These are phyloP conservation scores for Sordariomycetes sp. DNA, from an alignment of 2,329 filamentous ascomycete genomes.

Conservation along the genomic window DNA sequence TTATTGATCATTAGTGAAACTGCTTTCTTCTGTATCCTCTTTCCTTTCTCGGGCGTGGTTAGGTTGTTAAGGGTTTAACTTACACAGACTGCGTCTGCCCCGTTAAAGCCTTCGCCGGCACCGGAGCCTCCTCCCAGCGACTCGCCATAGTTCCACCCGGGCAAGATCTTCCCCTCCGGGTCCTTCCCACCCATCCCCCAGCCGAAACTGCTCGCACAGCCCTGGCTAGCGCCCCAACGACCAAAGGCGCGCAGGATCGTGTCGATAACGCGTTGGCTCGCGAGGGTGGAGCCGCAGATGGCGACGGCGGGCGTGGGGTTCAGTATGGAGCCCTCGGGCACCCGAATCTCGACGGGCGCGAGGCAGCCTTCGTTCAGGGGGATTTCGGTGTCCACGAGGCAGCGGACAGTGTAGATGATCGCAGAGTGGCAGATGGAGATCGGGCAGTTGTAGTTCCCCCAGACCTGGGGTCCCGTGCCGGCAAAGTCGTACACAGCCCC, in stretches of 20 bases:
- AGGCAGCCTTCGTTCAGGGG: conserved; percentile 77
- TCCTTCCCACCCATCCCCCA: conserved; percentile 57
- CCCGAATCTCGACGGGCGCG: conserved; percentile 62
- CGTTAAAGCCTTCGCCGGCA: conserved; percentile 46
- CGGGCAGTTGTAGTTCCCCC: conserved; percentile 72
- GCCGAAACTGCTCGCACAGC: conserved; percentile 75
- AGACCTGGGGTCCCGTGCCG: conserved; percentile 71
- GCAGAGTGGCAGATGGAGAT: conserved; percentile 74
- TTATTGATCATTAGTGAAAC: neutral
- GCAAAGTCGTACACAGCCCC: conserved; percentile 73
- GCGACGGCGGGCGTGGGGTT: conserved; percentile 67
- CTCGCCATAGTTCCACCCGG: conserved; percentile 43
- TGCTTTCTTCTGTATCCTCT: neutral
- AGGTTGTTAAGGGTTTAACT: neutral
- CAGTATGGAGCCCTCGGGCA: conserved; percentile 62
- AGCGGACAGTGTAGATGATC: conserved; percentile 76
- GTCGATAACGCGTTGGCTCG: conserved; percentile 31
- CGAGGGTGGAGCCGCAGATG: conserved; percentile 66
- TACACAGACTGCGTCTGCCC: conserved; percentile 30
- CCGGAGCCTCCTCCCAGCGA: conserved; percentile 56
- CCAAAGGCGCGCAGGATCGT: conserved; percentile 58
- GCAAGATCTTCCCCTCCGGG: conserved; percentile 22
- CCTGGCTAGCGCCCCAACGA: conserved; percentile 69
- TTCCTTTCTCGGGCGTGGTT: neutral
- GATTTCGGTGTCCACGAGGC: conserved; percentile 70